Conservation (phyloP, 768 basidiomycete genomes). For the Hortiboletus campestris region DNA sequence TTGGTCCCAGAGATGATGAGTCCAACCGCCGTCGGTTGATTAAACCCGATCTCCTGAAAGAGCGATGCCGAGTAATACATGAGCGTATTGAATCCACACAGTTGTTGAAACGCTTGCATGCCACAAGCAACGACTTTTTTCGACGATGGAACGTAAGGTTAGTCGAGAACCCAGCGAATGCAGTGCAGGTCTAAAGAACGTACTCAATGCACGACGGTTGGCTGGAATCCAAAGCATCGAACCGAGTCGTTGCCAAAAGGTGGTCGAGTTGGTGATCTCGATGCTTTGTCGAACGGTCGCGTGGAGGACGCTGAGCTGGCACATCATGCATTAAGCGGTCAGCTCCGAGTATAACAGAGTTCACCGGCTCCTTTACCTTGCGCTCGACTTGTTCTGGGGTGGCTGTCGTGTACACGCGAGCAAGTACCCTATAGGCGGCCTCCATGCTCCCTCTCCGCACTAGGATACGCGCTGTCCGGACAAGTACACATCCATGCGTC, state of each 20-base stretch:
- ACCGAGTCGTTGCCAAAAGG: conserved; percentile 51
- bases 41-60: conserved; percentile 77
- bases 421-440: conserved; percentile 52
- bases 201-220: conserved; percentile 71
- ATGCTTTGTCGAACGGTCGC: conserved; percentile 60
- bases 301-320: conserved; percentile 56
- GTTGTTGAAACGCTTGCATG: conserved; percentile 80
- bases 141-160: not conserved
- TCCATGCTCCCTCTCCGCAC: conserved; percentile 52
- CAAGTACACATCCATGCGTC: not conserved
- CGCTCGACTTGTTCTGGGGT: conserved; percentile 61
- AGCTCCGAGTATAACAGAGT: not conserved
- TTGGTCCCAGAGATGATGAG: conserved; percentile 78
- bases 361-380: conserved; percentile 41
- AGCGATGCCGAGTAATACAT: conserved; percentile 76
- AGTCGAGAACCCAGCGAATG: not conserved
- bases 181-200: conserved; percentile 10
- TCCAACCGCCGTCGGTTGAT: conserved; percentile 79
- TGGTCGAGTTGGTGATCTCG: conserved; percentile 59
- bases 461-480: conserved; percentile 54
- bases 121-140: conserved; percentile 70
- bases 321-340: not conserved
- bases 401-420: conserved; percentile 68
- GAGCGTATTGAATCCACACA: conserved; percentile 83
- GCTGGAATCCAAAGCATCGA: conserved; percentile 55